Evolutionary conservation across 2,329 filamentous ascomycete genomes (phyloP).

Genomic region (Orbilia oligospora): DNA sequence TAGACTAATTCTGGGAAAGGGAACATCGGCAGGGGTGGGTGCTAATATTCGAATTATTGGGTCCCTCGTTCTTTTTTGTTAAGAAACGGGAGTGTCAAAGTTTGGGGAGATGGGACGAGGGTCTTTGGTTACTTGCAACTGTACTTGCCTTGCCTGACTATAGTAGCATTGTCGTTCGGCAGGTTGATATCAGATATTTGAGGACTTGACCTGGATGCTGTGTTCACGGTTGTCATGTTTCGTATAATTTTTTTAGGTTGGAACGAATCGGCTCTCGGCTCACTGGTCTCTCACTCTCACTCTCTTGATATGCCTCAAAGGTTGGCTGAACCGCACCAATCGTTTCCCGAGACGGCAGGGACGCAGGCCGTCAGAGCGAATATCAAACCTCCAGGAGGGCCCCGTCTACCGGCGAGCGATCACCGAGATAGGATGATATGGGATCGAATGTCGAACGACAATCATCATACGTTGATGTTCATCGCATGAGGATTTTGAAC

Average conservation of each 20-base stretch:
- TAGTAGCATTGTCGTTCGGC: slow-evolving; percentile 46
- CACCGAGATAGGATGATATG: slow-evolving; percentile 34
- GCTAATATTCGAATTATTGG: slow-evolving; percentile 22
- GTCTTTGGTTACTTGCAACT: slow-evolving; percentile 3
- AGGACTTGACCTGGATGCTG: background rate
- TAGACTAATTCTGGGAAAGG: slow-evolving; percentile 21
- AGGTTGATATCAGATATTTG: slow-evolving; percentile 12
- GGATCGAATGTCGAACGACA: slow-evolving; percentile 26
- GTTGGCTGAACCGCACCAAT: no score
- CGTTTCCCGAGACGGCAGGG: slow-evolving; percentile 7
- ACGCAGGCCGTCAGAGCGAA: slow-evolving; percentile 20
- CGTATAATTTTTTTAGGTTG: background rate
- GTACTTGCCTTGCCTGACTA: slow-evolving; percentile 37
- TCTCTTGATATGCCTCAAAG: background rate
- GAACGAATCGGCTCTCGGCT: slow-evolving; percentile 36
- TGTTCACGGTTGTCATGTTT: slow-evolving; percentile 5
- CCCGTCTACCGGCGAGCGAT: slow-evolving; percentile 28
- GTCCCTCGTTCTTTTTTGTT: background rate
- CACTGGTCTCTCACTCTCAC: background rate
- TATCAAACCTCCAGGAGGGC: background rate
- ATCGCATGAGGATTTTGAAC: slow-evolving; percentile 29
- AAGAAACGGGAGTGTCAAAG: slow-evolving; percentile 8
- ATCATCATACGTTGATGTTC: slow-evolving; percentile 30
- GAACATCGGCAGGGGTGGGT: slow-evolving; percentile 7
- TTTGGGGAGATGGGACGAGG: slow-evolving; percentile 43